A percentile compares a stretch with the other conserved stretches of the same genome.
Conservation (phyloP, 768 basidiomycete genomes). For the Boletellus ananas region DNA sequence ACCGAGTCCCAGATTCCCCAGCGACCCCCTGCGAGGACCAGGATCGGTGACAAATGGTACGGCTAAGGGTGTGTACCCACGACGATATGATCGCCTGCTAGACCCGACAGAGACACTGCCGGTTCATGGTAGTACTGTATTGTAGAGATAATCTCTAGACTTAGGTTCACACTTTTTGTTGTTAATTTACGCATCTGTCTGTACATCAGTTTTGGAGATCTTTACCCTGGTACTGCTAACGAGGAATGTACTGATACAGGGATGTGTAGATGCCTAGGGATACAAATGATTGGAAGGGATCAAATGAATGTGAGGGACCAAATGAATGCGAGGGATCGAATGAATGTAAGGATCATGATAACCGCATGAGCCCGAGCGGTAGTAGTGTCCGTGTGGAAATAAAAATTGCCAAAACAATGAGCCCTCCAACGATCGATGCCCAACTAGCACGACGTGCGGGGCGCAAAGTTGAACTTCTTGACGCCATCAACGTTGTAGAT, state of each 20-base stretch:
- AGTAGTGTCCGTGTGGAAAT: background rate
- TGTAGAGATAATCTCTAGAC: conserved; percentile 10
- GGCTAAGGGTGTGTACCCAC: conserved; percentile 36
- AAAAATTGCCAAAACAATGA: background rate
- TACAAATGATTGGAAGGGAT: conserved; percentile 2
- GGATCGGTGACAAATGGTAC: conserved; percentile 68
- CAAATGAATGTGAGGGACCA: conserved; percentile 3
- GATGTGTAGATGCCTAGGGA: background rate
- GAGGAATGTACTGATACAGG: background rate
- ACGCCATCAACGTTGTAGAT: conserved; percentile 48
- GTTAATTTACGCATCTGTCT: background rate
- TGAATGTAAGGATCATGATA: background rate
- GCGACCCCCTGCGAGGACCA: conserved; percentile 54
- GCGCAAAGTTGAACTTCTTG: conserved; percentile 63
- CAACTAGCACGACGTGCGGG: conserved; percentile 54
- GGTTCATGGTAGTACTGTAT: conserved; percentile 16
- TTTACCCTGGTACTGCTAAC: background rate
- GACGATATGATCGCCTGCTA: conserved; percentile 2
- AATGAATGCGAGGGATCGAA: background rate
- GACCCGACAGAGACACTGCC: background rate
- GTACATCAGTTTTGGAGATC: too few species aligned
- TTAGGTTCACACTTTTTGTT: background rate
- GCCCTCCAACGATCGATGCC: background rate
- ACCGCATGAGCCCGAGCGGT: background rate
- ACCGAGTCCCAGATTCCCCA: conserved; percentile 71